Evolutionary conservation across 805 yeast species (phyloP).

Genomic region (Nakazawaea ishiwadae): DNA sequence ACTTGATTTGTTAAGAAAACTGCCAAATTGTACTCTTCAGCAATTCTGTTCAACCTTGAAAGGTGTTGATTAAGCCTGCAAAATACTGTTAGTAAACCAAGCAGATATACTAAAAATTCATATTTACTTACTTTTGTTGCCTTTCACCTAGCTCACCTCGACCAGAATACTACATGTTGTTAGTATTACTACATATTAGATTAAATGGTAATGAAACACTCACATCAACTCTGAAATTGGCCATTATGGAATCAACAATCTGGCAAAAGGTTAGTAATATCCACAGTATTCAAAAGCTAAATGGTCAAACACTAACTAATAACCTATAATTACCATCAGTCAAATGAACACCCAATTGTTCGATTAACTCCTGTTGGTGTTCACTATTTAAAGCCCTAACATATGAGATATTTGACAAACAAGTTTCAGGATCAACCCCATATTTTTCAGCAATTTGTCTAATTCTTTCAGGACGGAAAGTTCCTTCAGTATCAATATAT

Average conservation of each 20-base stretch:
- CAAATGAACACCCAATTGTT: slow-evolving; percentile 61
- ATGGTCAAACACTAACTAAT: slow-evolving; percentile 29
- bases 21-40: slow-evolving; percentile 76
- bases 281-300: not conserved
- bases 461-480: slow-evolving; percentile 69
- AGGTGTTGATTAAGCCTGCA: slow-evolving; percentile 45
- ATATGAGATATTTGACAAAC: slow-evolving; percentile 67
- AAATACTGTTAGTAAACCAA: not conserved
- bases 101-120: not conserved
- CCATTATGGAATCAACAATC: slow-evolving; percentile 72
- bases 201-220: slow-evolving; percentile 8
- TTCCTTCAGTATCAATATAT: slow-evolving; percentile 77
- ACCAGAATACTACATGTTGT: slow-evolving; percentile 59
- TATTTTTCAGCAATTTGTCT: slow-evolving; percentile 63
- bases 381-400: slow-evolving; percentile 76
- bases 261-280: slow-evolving; percentile 3
- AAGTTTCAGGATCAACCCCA: slow-evolving; percentile 63
- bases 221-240: slow-evolving; percentile 67
- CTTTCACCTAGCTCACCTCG: slow-evolving; percentile 75
- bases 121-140: slow-evolving; percentile 56
- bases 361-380: slow-evolving; percentile 71
- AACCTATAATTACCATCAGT: slow-evolving; percentile 63
- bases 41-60: slow-evolving; percentile 48
- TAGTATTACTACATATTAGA: no score
- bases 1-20: slow-evolving; percentile 75